Percentiles rank a stretch among this genome's conserved stretches.
These are phyloP conservation scores for Zasmidium citrigriseum DNA, from an alignment of 2,329 filamentous ascomycete genomes.

Conservation along the genomic window DNA sequence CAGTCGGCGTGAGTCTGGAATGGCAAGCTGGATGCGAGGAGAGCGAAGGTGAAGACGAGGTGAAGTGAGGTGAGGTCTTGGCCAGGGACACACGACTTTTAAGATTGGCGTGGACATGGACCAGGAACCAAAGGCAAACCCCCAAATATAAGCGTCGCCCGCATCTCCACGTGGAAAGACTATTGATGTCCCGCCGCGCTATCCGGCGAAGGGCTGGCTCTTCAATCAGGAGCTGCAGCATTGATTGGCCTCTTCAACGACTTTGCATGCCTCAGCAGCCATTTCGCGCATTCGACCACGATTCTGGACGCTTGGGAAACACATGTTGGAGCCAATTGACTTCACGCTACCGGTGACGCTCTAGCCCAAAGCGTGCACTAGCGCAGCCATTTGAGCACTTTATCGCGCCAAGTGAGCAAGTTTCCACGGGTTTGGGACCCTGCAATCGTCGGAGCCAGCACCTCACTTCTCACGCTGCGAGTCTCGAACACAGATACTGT, in stretches of 20 bases:
- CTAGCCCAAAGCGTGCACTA: too few species aligned
- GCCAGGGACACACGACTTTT: not conserved
- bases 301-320: not conserved
- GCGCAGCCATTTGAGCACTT: too few species aligned
- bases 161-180: not conserved
- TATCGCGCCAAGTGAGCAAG: too few species aligned
- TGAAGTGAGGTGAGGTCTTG: slow-evolving; percentile 1
- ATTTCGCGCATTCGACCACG: not conserved
- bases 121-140: not conserved
- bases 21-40: not conserved
- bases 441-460: too few species aligned
- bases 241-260: not conserved
- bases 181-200: not conserved
- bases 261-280: not conserved
- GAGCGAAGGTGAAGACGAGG: not conserved
- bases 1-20: not conserved
- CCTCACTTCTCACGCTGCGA: too few species aligned
- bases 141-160: not conserved
- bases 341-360: too few species aligned
- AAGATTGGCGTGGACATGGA: not conserved
- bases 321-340: not conserved
- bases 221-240: not conserved
- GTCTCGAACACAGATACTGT: too few species aligned
- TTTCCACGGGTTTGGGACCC: too few species aligned
- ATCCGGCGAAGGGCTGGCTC: not conserved